phyloP scores from a whole-genome alignment of 495 filamentous ascomycete species.

The Jackrogersella multiformis region DNA sequence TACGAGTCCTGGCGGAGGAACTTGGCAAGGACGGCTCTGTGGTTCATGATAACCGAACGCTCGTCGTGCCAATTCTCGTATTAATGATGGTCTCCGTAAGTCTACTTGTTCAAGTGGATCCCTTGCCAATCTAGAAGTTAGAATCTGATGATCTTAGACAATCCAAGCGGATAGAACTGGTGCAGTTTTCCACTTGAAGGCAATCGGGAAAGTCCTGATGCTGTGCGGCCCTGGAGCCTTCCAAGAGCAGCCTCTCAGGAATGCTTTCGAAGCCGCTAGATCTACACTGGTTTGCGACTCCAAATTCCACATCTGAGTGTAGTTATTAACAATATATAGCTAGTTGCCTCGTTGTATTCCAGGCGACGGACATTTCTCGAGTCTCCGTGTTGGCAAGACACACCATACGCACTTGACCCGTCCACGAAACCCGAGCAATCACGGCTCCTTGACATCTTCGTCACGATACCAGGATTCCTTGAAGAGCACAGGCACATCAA shows the following conservation, averaged over 20 bases:
- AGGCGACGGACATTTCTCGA: constrained; percentile 35
- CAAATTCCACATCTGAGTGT: background rate
- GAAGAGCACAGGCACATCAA: constrained; percentile 23
- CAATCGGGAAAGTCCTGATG: constrained; percentile 31
- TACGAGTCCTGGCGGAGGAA: constrained; percentile 32
- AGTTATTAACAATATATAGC: constrained; percentile 16
- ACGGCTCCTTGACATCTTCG: constrained; percentile 34
- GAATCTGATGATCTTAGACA: constrained; percentile 16
- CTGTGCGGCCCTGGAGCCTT: constrained; percentile 37
- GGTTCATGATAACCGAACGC: constrained; percentile 13
- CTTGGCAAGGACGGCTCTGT: constrained; percentile 20
- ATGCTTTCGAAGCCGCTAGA: constrained; percentile 39
- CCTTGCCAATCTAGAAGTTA: background rate
- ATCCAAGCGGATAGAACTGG: constrained; percentile 34
- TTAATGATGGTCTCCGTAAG: constrained; percentile 42
- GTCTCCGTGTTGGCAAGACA: constrained; percentile 26
- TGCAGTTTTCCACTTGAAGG: constrained; percentile 33
- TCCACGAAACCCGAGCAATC: constrained; percentile 30
- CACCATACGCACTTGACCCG: constrained; percentile 32
- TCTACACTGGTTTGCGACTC: constrained; percentile 27
- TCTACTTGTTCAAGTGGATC: background rate
- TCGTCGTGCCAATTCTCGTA: constrained; percentile 40
- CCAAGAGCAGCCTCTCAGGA: constrained; percentile 35
- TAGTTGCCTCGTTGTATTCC: constrained; percentile 29
- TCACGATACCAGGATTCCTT: constrained; percentile 37